Base-by-base conservation (phyloP, 441 rosid species). In the Cnidoscolus chayamansa region DNA sequence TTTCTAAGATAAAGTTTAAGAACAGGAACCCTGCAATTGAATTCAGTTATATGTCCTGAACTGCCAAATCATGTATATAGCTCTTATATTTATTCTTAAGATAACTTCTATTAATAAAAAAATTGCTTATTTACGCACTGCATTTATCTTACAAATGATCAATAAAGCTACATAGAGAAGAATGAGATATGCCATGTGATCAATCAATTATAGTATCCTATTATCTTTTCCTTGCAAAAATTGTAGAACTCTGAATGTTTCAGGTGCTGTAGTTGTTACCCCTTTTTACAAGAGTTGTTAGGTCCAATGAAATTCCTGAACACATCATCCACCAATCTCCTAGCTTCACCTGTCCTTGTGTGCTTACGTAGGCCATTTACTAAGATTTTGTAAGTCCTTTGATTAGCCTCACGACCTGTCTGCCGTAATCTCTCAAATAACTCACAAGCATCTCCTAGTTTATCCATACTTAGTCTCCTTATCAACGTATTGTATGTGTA, bases 341-440 rank as follows among this genome's bases (percentile, higher is more conserved):
- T 60, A 12, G 89, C 90, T 78, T 84, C 86, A 10, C 13, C 77
- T 35, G 7, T 76, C 76, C 76, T 79, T 68, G 84, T 86, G 8
- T 81, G 73, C 76, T 55, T 80, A 30, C 70, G 68, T n/a, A 84
- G 84, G 74, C 86, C 81, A 49, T 47, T 43, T 16, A 78, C 70
- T 67, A 94, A 73, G 76, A 83, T 81, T 55, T 71, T 79, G 16
- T 79, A 80, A 16, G 97, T 89, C 92, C 90, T 76, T 67, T 30
- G 71, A 66, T 95, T 81, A n/a, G 96, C 96, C 73, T 77, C 81
- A 63, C 80, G 81, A 68, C 98, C 98, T 81, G 73, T 86, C 70
- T 75, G 73, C 50, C 76, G 43, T 59, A 92, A 70, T 81, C 78
- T 76, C 31, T 82, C 63, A 72, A 81, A 87, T 73, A 84, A 73